Conservation (phyloP, 192 early-diverging fungal species). For the Piromyces sp. region DNA sequence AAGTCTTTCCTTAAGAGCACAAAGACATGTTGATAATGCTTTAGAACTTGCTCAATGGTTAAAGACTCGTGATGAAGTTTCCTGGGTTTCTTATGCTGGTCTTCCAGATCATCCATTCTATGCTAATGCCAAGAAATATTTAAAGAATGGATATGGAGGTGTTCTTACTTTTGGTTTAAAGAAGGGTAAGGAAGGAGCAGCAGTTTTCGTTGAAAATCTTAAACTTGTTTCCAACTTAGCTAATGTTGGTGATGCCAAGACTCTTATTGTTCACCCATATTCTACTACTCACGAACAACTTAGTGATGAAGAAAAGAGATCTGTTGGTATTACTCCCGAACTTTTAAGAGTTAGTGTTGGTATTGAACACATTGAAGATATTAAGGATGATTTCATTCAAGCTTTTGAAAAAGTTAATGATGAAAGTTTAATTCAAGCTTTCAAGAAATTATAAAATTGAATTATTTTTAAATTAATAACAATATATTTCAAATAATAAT, state of each 20-base stretch:
- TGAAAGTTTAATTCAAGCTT: too few species aligned
- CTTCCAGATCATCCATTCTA: constrained; percentile 61
- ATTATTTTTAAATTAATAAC: too few species aligned
- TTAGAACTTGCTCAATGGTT: constrained; percentile 67
- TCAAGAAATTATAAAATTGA: too few species aligned
- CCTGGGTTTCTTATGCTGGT: constrained; percentile 81
- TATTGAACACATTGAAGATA: constrained; percentile 60
- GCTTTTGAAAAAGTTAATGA: constrained; percentile 14
- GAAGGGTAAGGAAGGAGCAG: constrained; percentile 3
- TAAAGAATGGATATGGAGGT: constrained; percentile 67
- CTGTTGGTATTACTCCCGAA: constrained; percentile 61
- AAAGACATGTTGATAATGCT: constrained; percentile 68
- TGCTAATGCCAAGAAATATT: constrained; percentile 62
- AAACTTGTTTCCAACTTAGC: constrained; percentile 74
- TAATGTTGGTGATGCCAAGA: constrained; percentile 87
- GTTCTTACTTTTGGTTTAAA: constrained; percentile 61
- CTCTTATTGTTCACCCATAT: constrained; percentile 69
- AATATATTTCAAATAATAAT: too few species aligned
- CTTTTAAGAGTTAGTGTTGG: constrained; percentile 72
- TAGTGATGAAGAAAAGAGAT: constrained; percentile 54
- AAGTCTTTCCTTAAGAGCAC: constrained; percentile 72
- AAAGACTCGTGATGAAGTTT: constrained; percentile 45
- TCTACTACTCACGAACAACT: constrained; percentile 80
- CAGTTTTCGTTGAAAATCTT: constrained; percentile 52
- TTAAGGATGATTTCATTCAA: constrained; percentile 41